Evolutionary conservation across 192 early-diverging fungal genomes (phyloP).

Genomic region (Backusella macrospora): DNA sequence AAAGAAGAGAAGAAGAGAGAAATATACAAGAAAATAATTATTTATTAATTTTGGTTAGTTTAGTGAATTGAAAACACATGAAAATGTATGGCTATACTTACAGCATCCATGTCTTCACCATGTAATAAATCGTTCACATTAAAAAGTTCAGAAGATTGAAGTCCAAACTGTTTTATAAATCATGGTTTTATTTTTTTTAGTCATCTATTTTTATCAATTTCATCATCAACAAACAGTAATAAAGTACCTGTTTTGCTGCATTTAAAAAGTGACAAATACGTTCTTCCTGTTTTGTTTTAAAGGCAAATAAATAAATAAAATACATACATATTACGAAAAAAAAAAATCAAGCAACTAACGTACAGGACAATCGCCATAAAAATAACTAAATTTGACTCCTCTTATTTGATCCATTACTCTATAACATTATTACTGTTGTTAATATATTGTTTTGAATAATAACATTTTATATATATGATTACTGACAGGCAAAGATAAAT

Average conservation of each 20-base stretch:
- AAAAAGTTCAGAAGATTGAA: constrained; percentile 25
- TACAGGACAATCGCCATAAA: constrained; percentile 8
- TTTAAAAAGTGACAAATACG: constrained; percentile 64
- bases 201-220: not conserved
- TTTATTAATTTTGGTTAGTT: not conserved
- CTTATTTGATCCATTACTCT: constrained; percentile 31
- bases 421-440: constrained; percentile 54
- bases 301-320: not conserved
- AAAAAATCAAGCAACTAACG: not conserved
- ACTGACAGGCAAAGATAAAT: constrained; percentile 72
- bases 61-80: constrained; percentile 10
- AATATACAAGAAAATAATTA: constrained; percentile 4
- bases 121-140: constrained; percentile 63
- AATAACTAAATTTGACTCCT: not conserved
- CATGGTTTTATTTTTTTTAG: not conserved
- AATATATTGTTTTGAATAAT: constrained; percentile 69
- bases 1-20: constrained; percentile 11
- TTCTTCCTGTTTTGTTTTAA: constrained; percentile 3
- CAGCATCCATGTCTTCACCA: constrained; percentile 69
- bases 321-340: not conserved
- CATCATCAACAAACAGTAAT: not conserved
- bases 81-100: constrained; percentile 37
- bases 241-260: constrained; percentile 55
- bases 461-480: constrained; percentile 50
- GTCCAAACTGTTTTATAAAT: constrained; percentile 21